phyloP scores from a whole-genome alignment of 1,139 yeast genomes.

The Magnusiomyces suaveolens region DNA sequence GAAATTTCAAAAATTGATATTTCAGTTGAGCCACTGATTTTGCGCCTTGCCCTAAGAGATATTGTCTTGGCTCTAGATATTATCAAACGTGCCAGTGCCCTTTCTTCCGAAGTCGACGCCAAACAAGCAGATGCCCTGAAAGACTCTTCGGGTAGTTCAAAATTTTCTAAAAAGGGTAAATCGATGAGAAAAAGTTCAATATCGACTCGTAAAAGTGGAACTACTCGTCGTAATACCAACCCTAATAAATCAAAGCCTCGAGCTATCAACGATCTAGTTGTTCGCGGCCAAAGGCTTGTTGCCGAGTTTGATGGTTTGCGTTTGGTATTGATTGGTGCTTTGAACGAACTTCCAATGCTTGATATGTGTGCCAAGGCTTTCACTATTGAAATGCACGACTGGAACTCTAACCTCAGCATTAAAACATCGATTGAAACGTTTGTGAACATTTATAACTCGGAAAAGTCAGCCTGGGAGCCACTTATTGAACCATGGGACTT shows the following conservation, averaged over 20 bases:
- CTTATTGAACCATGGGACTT: conserved; percentile 82
- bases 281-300: conserved; percentile 63
- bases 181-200: conserved; percentile 5
- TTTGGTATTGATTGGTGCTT: conserved; percentile 82
- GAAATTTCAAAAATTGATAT: conserved; percentile 57
- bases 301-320: conserved; percentile 76
- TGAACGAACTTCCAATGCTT: conserved; percentile 83
- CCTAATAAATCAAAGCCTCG: background rate
- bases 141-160: conserved; percentile 18
- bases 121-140: conserved; percentile 9
- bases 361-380: conserved; percentile 76
- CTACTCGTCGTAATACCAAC: background rate
- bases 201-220: background rate
- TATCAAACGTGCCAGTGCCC: conserved; percentile 58
- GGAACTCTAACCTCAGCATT: conserved; percentile 73
- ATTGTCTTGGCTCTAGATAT: conserved; percentile 69
- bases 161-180: conserved; percentile 17
- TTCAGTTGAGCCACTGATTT: conserved; percentile 67
- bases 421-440: conserved; percentile 59
- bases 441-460: conserved; percentile 77
- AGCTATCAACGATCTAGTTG: background rate
- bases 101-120: conserved; percentile 28
- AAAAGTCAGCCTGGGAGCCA: conserved; percentile 96
- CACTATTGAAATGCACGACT: conserved; percentile 60
- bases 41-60: conserved; percentile 81